Conservation (phyloP, 441 rosid species). For the Populus hybrid region DNA sequence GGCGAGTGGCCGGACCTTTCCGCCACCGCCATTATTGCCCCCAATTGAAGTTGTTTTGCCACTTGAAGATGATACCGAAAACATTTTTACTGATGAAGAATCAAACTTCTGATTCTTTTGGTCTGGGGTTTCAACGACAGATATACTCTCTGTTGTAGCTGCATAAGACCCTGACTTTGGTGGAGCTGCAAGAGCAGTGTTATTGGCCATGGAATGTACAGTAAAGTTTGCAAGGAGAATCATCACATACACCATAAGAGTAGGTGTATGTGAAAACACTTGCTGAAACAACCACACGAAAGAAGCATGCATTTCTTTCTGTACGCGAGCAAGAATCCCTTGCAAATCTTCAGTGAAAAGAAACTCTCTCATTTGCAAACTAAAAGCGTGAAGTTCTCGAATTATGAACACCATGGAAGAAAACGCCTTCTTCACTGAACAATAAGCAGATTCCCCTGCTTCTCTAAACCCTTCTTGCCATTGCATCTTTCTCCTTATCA, state of each 20-base stretch:
- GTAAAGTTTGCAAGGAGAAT: slow-evolving; percentile 77
- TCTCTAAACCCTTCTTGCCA: slow-evolving; percentile 63
- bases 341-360: slow-evolving; percentile 65
- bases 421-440: slow-evolving; percentile 78
- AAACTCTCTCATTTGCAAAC: slow-evolving; percentile 71
- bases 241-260: slow-evolving; percentile 90
- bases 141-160: slow-evolving; percentile 25
- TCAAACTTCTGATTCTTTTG: slow-evolving; percentile 29
- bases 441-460: slow-evolving; percentile 63
- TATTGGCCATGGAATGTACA: slow-evolving; percentile 59
- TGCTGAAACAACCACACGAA: slow-evolving; percentile 94
- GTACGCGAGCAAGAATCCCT: slow-evolving; percentile 63
- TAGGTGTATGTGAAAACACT: slow-evolving; percentile 86
- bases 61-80: slow-evolving; percentile 39
- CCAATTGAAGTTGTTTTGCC: slow-evolving; percentile 46
- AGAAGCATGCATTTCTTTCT: slow-evolving; percentile 73
- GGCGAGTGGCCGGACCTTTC: slow-evolving; percentile 44
- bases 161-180: slow-evolving; percentile 24
- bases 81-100: slow-evolving; percentile 37
- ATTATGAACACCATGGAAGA: slow-evolving; percentile 92
- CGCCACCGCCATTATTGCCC: slow-evolving; percentile 65
- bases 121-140: slow-evolving; percentile 23
- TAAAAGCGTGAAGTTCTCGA: slow-evolving; percentile 67
- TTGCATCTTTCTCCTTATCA: slow-evolving; percentile 66
- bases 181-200: slow-evolving; percentile 46